Evolutionary conservation across 2,329 filamentous ascomycete genomes (phyloP).

Genomic region (Beauveria australis): DNA sequence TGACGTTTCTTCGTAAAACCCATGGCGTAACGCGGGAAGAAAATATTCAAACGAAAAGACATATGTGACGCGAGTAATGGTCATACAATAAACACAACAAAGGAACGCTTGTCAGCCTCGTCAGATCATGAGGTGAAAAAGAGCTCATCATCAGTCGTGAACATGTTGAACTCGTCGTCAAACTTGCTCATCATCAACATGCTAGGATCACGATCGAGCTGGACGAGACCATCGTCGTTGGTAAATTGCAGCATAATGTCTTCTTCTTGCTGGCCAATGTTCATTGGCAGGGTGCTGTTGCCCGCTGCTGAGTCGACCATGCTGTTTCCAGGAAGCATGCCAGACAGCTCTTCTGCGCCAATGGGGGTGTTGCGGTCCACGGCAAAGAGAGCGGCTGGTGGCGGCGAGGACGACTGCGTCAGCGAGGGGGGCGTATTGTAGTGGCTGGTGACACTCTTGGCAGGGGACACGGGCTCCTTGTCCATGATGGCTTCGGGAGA

Average conservation of each 20-base stretch:
- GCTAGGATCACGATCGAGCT: slow-evolving; percentile 36
- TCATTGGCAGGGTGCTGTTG: slow-evolving; percentile 24
- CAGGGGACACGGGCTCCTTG: slow-evolving; percentile 35
- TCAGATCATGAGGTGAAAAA: slow-evolving; percentile 35
- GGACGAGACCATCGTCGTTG: slow-evolving; percentile 31
- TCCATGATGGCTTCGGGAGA: slow-evolving; percentile 39
- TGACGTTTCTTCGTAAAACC: slow-evolving; percentile 1
- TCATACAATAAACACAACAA: slow-evolving; percentile 13
- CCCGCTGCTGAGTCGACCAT: slow-evolving; percentile 26
- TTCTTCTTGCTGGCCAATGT: slow-evolving; percentile 25
- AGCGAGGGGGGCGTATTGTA: slow-evolving; percentile 53
- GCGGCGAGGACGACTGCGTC: slow-evolving; percentile 53
- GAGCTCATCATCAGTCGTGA: slow-evolving; percentile 41
- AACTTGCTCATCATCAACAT: slow-evolving; percentile 46
- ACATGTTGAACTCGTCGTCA: slow-evolving; percentile 48
- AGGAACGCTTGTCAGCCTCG: slow-evolving; percentile 4
- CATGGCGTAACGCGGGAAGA: neutral
- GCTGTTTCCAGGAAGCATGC: slow-evolving; percentile 21
- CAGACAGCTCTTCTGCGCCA: slow-evolving; percentile 23
- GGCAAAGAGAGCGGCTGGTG: slow-evolving; percentile 42
- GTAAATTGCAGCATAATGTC: slow-evolving; percentile 25
- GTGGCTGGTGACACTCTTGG: slow-evolving; percentile 42
- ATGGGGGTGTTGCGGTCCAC: slow-evolving; percentile 31
- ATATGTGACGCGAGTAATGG: slow-evolving; percentile 11
- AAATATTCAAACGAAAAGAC: slow-evolving; percentile 1